Base-by-base conservation (phyloP, 1,139 yeast genomes). In the Saccharomycopsis hybrid region DNA sequence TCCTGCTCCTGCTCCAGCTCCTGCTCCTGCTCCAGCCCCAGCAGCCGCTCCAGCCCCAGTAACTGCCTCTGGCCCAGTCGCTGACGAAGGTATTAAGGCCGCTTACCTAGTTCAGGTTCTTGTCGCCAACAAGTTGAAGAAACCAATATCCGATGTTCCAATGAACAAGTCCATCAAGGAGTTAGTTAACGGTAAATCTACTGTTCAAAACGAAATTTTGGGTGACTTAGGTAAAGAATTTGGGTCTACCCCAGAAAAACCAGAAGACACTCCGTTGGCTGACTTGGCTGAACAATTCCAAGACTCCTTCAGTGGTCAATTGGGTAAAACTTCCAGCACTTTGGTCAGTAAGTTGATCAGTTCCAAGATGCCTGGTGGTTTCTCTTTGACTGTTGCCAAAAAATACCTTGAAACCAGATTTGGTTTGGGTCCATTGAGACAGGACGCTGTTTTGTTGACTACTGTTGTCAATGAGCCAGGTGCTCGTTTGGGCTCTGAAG, bases 321-420 rank as follows among this genome's bases (percentile, higher is more conserved):
- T 92, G 59, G 98, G 98, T 66, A 92, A 92, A 70, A 95, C 90
- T 62, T 85, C 97, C 2, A 73, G 90, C 44, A 84, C 97, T 36
- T 77, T 92, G 60, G 77, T 92, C 58, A 87, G 96, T 54, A 84
- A 97, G 71, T 77, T 92, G 64, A 83, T 90, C 74, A 82, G 97
- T 13, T 85, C 97, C 39, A 92, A 92, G 74, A 92, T 92, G 98
- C 97, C 98, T 54, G 98, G 98, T 77, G 98, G 98, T 35, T 92
- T 92, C 72, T 85, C 95, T 51, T 82, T 89, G 61, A 85, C 97
- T 56, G 72, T 78, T 58, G 95, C 96, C 48, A 85, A 97, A 75
- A 88, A 89, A 67, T 86, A 92, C 71, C 78, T 92, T 65, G 90
- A 85, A 70, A 68, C 90, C 43, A 80, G 92, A 68, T 92, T 84